These are phyloP conservation scores for Leucocoprinus birnbaumii DNA, from an alignment of 768 basidiomycete genomes.

Conservation along the genomic window DNA sequence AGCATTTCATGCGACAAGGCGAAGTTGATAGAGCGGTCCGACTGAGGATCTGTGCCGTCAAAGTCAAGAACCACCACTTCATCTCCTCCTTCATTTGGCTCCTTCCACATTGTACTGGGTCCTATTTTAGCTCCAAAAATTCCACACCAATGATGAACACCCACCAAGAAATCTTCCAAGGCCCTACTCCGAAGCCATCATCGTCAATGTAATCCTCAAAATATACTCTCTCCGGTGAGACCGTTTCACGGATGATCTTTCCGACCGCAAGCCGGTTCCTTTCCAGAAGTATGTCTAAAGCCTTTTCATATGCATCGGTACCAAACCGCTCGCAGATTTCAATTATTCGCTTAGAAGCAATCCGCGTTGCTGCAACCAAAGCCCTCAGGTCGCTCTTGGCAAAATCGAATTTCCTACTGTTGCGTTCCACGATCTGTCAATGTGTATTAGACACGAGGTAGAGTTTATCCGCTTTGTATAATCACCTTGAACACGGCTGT, in stretches of 20 bases:
- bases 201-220: slow-evolving; percentile 30
- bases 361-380: slow-evolving; percentile 24
- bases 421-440: slow-evolving; percentile 17
- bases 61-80: slow-evolving; percentile 25
- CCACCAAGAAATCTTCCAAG: slow-evolving; percentile 22
- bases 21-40: slow-evolving; percentile 21
- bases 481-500: slow-evolving; percentile 22
- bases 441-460: not conserved
- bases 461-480: not conserved
- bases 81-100: slow-evolving; percentile 18
- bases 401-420: slow-evolving; percentile 25
- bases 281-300: slow-evolving; percentile 21
- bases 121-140: not conserved
- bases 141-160: not conserved
- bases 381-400: slow-evolving; percentile 25
- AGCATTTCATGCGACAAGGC: slow-evolving; percentile 20
- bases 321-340: slow-evolving; percentile 26
- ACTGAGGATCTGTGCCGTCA: slow-evolving; percentile 25
- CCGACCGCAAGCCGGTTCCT: slow-evolving; percentile 25
- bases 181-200: slow-evolving; percentile 24
- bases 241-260: slow-evolving; percentile 22
- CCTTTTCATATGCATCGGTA: slow-evolving; percentile 19
- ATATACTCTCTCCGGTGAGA: slow-evolving; percentile 19
- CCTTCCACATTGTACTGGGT: slow-evolving; percentile 22
- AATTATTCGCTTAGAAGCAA: slow-evolving; percentile 21